Percentiles rank a stretch among this genome's conserved stretches.
phyloP scores from a whole-genome alignment of 257 asterid species.

The Orobanche coerulescens region DNA sequence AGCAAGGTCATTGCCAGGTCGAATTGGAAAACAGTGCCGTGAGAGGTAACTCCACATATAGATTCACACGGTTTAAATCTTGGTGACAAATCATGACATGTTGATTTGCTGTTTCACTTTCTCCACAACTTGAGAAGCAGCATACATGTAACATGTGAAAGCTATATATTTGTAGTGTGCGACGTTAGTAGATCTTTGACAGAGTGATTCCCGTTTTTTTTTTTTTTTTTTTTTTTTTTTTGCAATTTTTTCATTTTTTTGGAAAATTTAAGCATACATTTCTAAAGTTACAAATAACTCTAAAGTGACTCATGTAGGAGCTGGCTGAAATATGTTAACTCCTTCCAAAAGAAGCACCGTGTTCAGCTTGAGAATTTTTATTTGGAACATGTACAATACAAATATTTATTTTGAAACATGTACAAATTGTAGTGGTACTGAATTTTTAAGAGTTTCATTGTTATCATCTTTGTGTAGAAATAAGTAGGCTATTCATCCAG shows the following conservation, averaged over 20 bases:
- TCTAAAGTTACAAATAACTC: background rate
- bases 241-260: background rate
- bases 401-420: background rate
- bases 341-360: background rate
- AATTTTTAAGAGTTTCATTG: background rate
- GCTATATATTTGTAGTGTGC: constrained; percentile 6
- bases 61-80: constrained; percentile 1
- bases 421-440: background rate
- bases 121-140: constrained; percentile 2
- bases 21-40: constrained; percentile 99
- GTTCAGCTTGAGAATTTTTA: background rate
- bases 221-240: background rate
- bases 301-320: background rate
- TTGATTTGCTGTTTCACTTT: constrained; percentile 3
- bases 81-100: background rate
- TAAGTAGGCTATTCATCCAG: constrained; percentile 7
- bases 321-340: background rate
- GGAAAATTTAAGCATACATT: background rate
- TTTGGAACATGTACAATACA: background rate
- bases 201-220: constrained; percentile 2
- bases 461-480: constrained; percentile 7
- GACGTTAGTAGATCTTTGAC: background rate
- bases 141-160: background rate
- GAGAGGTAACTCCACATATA: constrained; percentile 61
- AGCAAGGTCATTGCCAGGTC: constrained; percentile 91